Evolutionary conservation across 371 early-diverging fungal genomes (phyloP), one percentile per base, ranked within the genome.

Genomic region (Apophysomyces sp.): DNA sequence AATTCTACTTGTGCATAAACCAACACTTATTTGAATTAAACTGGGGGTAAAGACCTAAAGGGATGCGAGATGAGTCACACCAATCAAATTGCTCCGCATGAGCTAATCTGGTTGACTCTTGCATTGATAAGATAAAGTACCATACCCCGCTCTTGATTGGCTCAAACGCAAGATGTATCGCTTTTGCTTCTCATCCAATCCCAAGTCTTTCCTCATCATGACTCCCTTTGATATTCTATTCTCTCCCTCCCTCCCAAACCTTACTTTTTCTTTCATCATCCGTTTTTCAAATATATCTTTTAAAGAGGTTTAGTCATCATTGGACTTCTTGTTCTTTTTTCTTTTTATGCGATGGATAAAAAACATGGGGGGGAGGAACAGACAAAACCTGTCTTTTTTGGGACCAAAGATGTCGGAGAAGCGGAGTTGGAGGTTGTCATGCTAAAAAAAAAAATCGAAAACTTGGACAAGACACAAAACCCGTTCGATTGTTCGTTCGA

Each of bases 41-140:
- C n/a, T 37, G 3, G 37, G 37, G 37, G 37, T n/a, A n/a, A n/a
- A n/a, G n/a, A n/a, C n/a, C n/a, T n/a, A n/a, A n/a, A 37, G 37
- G 37, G 37, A 62, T 37, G 36, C 69, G 69, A 62, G 72, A 77
- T 77, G 77, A 77, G 66, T 77, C 77, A 77, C 74, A 77, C 77
- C 77, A 77, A 77, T 77, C 74, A 77, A 54, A 68, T 49, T 40
- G 18, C 51, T 49, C 28, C 16, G 29, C 40, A 29, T 12, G 37
- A 8, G 52, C 16, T n/a, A 9, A 15, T 21, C 24, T 34, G 11
- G 24, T 39, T 18, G 28, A 13, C 5, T 16, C 37, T 55, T 67
- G 71, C 71, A 71, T 71, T 67, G 71, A 71, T 71, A 61, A 57
- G 57, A 57, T 57, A 66, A n/a, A 66, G 67, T 64, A 64, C 44